These are phyloP conservation scores for Penicillium sp. DNA, from an alignment of 2,329 filamentous ascomycete genomes.

Conservation along the genomic window DNA sequence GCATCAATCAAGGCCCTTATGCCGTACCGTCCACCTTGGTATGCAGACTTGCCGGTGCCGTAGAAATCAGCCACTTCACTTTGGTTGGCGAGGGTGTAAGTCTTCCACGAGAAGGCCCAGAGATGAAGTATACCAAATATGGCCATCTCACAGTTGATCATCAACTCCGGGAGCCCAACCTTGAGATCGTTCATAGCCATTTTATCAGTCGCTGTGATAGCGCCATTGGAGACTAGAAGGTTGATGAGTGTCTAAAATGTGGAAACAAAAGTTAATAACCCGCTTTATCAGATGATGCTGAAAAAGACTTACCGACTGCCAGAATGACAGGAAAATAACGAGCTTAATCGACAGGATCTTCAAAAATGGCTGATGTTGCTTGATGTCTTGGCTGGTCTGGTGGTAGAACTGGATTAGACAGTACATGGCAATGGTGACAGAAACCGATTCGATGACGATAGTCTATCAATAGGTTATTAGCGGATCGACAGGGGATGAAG, in stretches of 20 bases:
- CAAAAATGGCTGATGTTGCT: constrained; percentile 67
- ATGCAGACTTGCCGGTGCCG: constrained; percentile 49
- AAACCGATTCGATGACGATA: constrained; percentile 65
- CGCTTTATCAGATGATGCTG: background rate
- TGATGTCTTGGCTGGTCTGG: constrained; percentile 67
- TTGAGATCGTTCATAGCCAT: constrained; percentile 73
- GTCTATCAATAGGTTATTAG: constrained; percentile 42
- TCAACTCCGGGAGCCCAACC: constrained; percentile 72
- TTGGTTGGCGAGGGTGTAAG: constrained; percentile 57
- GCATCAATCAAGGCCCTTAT: constrained; percentile 66
- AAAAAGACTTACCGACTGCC: constrained; percentile 59
- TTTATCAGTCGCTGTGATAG: constrained; percentile 60
- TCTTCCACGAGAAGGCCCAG: constrained; percentile 75
- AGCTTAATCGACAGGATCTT: constrained; percentile 86
- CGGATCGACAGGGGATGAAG: background rate
- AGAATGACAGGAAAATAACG: constrained; percentile 88
- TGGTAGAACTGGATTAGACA: constrained; percentile 84
- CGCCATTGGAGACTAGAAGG: constrained; percentile 59
- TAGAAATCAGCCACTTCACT: constrained; percentile 44
- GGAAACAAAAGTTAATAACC: constrained; percentile 1
- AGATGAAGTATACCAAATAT: constrained; percentile 74
- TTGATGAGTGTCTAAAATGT: constrained; percentile 53
- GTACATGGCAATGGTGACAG: constrained; percentile 83
- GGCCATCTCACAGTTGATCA: constrained; percentile 83
- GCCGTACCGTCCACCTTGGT: constrained; percentile 64